A percentile compares a stretch with the other conserved stretches of the same genome.
Conservation (phyloP, 768 basidiomycete species). For the Rhizopogon salebrosus region DNA sequence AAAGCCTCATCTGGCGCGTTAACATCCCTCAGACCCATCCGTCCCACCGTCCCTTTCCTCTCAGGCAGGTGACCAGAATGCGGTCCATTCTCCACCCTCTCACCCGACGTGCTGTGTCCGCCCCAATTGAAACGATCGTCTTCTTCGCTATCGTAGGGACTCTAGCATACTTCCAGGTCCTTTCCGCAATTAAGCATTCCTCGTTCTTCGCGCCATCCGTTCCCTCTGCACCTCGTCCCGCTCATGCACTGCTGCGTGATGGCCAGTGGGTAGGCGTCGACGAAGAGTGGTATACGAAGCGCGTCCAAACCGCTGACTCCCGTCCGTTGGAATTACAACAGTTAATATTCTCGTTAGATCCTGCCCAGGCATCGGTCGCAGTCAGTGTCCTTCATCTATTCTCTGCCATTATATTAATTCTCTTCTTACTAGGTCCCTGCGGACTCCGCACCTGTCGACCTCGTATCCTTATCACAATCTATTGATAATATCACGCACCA, state of each 20-base stretch:
- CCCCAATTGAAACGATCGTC: slow-evolving; percentile 87
- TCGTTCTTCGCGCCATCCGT: slow-evolving; percentile 63
- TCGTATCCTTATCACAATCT: slow-evolving; percentile 38
- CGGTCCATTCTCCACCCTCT: slow-evolving; percentile 62
- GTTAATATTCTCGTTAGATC: slow-evolving; percentile 54
- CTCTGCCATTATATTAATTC: not conserved
- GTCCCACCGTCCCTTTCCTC: not conserved
- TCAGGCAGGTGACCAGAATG: slow-evolving; percentile 28
- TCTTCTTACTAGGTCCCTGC: slow-evolving; percentile 18
- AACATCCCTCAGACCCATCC: not conserved
- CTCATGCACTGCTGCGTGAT: slow-evolving; percentile 48
- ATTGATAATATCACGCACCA: slow-evolving; percentile 44
- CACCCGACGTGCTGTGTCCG: slow-evolving; percentile 67
- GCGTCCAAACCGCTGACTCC: slow-evolving; percentile 22
- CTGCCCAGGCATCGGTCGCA: slow-evolving; percentile 29
- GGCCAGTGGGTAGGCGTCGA: slow-evolving; percentile 61
- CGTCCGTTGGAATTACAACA: slow-evolving; percentile 68
- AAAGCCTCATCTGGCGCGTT: not conserved
- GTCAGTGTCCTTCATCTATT: slow-evolving; percentile 18
- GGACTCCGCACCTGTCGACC: slow-evolving; percentile 32
- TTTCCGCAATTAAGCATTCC: slow-evolving; percentile 86
- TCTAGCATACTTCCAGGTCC: slow-evolving; percentile 90
- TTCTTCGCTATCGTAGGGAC: slow-evolving; percentile 86
- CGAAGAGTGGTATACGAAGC: slow-evolving; percentile 45
- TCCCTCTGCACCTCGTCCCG: slow-evolving; percentile 44